phyloP scores from a whole-genome alignment of 352 stramenopile species.

The Phytophthora tentaculata region DNA sequence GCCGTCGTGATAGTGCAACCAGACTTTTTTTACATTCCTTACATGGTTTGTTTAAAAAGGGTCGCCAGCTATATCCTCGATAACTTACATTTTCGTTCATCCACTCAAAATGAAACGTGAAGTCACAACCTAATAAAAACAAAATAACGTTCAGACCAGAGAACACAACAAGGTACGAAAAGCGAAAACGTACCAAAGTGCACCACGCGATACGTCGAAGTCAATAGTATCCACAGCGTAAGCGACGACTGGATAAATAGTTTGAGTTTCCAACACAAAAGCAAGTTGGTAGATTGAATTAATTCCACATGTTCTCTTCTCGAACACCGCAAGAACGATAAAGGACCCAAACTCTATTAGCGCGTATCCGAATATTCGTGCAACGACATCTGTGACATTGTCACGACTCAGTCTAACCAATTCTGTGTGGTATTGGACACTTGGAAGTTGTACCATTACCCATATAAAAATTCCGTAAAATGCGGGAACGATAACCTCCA shows the following conservation, averaged over 20 bases:
- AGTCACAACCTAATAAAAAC: conserved; percentile 26
- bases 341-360: conserved; percentile 39
- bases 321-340: conserved; percentile 20
- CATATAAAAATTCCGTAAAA: conserved; percentile 35
- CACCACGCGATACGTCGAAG: conserved; percentile 24
- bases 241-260: conserved; percentile 34
- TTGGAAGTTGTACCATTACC: conserved; percentile 31
- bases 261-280: conserved; percentile 48
- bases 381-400: conserved; percentile 5
- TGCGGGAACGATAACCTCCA: conserved; percentile 40
- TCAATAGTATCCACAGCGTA: conserved; percentile 36
- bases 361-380: conserved; percentile 31
- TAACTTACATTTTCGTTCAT: no score
- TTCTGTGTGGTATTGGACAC: conserved; percentile 42
- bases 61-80: no score
- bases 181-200: conserved; percentile 37
- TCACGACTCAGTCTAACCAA: conserved; percentile 11
- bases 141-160: background rate
- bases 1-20: no score
- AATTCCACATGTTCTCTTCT: conserved; percentile 24
- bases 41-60: no score
- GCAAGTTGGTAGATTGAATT: conserved; percentile 35
- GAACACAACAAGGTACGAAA: background rate
- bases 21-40: no score
- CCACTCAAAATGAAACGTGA: conserved; percentile 28